Evolutionary conservation across 2,329 filamentous ascomycete genomes (phyloP).

Genomic region (Verticillium albo-atrum): DNA sequence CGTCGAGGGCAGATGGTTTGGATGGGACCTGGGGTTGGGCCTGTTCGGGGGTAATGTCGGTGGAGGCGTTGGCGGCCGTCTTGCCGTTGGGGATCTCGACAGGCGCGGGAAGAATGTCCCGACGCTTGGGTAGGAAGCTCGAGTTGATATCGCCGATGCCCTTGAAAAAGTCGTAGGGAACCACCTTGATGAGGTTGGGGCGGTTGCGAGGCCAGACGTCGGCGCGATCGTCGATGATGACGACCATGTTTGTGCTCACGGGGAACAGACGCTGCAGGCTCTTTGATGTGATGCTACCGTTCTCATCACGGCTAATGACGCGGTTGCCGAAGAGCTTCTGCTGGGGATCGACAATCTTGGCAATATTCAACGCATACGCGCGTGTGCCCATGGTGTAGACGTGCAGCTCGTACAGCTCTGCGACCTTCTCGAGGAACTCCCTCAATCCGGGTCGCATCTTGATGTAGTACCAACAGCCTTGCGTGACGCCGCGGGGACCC

Average conservation of each 20-base stretch:
- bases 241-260: constrained; percentile 97
- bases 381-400: constrained; percentile 99
- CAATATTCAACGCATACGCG: constrained; percentile 90
- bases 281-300: constrained; percentile 87
- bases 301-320: constrained; percentile 95
- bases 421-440: constrained; percentile 73
- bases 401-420: constrained; percentile 85
- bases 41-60: neutral
- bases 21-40: constrained; percentile 10
- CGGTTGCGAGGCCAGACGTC: constrained; percentile 94
- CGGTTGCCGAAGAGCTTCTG: constrained; percentile 88
- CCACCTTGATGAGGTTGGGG: constrained; percentile 89
- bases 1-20: constrained; percentile 55
- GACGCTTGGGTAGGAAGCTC: constrained; percentile 82
- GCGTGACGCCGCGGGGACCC: constrained; percentile 60
- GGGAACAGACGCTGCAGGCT: constrained; percentile 88
- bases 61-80: constrained; percentile 13
- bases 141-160: constrained; percentile 99
- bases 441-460: constrained; percentile 87
- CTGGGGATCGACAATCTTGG: constrained; percentile 87
- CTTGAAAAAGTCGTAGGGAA: constrained; percentile 95
- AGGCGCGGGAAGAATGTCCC: constrained; percentile 40
- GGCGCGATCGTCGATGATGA: constrained; percentile 95
- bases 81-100: constrained; percentile 12
- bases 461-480: constrained; percentile 93